Evolutionary conservation across 2,329 filamentous ascomycete genomes (phyloP).

Genomic region (Purpureocillium lavendulum): DNA sequence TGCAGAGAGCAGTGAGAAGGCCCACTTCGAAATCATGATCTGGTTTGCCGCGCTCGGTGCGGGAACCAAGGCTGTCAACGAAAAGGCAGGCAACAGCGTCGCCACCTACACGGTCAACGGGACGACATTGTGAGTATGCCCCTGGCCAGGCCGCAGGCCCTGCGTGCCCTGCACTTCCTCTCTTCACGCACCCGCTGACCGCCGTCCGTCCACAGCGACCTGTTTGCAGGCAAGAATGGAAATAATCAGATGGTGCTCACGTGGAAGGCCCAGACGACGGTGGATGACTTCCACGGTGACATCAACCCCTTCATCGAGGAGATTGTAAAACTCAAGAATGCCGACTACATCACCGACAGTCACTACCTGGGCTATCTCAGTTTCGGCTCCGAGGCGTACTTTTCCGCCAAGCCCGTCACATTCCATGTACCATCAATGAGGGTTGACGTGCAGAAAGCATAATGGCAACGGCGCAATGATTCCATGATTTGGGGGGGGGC

Average conservation of each 20-base stretch:
- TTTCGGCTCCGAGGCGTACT: slow-evolving; percentile 44
- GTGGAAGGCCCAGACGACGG: slow-evolving; percentile 31
- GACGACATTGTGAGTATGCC: slow-evolving; percentile 30
- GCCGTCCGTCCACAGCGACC: slow-evolving; percentile 18
- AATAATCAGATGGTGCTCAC: slow-evolving; percentile 37
- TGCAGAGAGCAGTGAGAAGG: slow-evolving; percentile 29
- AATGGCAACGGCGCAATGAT: neutral
- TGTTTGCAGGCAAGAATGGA: slow-evolving; percentile 33
- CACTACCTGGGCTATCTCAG: slow-evolving; percentile 44
- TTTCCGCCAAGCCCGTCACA: slow-evolving; percentile 33
- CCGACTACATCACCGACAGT: slow-evolving; percentile 24
- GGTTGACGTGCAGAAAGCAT: slow-evolving; percentile 22
- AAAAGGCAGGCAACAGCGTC: slow-evolving; percentile 16
- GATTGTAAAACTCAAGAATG: slow-evolving; percentile 23
- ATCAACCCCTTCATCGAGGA: slow-evolving; percentile 34
- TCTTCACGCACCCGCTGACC: slow-evolving; percentile 6
- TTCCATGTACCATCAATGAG: slow-evolving; percentile 33
- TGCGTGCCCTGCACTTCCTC: neutral
- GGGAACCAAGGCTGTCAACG: slow-evolving; percentile 39
- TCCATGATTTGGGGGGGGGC: no score
- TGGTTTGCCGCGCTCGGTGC: slow-evolving; percentile 42
- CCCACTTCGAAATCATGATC: slow-evolving; percentile 47
- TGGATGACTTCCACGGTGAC: slow-evolving; percentile 36
- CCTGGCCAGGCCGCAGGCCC: neutral
- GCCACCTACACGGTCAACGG: slow-evolving; percentile 28